phyloP scores from a whole-genome alignment of 306 rosid species.

The Sicyos baderoa region DNA sequence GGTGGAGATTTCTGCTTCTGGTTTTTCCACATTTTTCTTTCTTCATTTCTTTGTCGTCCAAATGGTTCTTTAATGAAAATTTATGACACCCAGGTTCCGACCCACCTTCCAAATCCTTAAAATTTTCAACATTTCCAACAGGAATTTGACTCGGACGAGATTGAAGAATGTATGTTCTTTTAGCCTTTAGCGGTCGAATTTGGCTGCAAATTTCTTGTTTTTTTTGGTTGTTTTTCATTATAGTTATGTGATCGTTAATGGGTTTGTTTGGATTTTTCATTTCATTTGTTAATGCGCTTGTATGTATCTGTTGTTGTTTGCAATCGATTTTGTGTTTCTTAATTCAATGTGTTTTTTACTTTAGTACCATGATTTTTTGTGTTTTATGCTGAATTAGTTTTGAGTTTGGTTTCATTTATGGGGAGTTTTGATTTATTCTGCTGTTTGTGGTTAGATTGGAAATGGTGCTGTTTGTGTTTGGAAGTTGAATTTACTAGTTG shows the following conservation, averaged over 20 bases:
- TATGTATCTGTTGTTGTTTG: too few species aligned
- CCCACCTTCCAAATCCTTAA: not conserved
- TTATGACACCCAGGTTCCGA: not conserved
- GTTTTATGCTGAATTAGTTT: not conserved
- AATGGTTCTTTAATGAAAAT: not conserved
- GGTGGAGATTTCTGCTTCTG: slow-evolving; percentile 15
- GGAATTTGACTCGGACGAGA: not conserved
- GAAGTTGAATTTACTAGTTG: too few species aligned
- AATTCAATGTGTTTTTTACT: not conserved
- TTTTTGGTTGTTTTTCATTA: not conserved
- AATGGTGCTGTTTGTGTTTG: not conserved
- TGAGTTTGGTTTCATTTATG: not conserved
- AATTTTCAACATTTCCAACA: not conserved
- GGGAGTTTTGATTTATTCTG: not conserved
- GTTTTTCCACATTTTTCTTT: not conserved
- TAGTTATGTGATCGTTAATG: slow-evolving; percentile 4
- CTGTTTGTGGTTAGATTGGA: not conserved
- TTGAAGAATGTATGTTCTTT: slow-evolving; percentile 11
- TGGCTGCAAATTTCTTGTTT: slow-evolving; percentile 3
- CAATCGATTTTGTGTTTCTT: not conserved
- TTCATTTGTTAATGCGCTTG: too few species aligned
- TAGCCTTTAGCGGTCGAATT: not conserved
- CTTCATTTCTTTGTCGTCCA: slow-evolving; percentile 11
- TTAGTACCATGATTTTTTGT: not conserved
- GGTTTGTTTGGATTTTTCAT: not conserved